phyloP scores from a whole-genome alignment of 441 rosid species.

The Monsonia emarginata region DNA sequence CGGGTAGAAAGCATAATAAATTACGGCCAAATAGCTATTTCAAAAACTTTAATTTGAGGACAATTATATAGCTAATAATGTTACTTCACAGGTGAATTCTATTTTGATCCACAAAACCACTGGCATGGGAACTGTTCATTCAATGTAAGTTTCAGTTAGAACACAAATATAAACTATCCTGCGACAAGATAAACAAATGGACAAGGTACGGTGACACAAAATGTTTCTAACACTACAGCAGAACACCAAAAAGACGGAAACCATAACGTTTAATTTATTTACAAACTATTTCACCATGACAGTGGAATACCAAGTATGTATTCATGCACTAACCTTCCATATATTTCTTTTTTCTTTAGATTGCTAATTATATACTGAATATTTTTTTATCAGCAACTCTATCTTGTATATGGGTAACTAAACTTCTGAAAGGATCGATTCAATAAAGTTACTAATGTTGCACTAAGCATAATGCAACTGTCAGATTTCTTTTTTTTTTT shows the following conservation, averaged over 20 bases:
- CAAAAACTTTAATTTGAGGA: not conserved
- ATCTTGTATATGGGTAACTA: not conserved
- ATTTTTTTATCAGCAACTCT: no score
- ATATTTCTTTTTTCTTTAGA: not conserved
- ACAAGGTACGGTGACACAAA: not conserved
- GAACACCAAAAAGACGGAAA: not conserved
- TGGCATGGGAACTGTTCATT: not conserved
- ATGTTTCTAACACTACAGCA: not conserved
- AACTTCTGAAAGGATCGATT: not conserved
- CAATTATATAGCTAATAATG: not conserved
- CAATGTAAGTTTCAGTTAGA: not conserved
- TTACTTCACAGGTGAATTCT: not conserved
- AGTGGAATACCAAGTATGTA: not conserved
- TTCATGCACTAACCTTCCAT: not conserved
- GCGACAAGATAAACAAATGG: not conserved
- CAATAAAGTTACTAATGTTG: not conserved
- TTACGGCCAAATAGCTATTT: no score
- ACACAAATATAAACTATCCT: not conserved
- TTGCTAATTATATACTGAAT: no score
- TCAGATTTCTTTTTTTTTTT: no score
- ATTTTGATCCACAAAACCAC: not conserved
- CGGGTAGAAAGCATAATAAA: no score
- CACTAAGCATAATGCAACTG: not conserved
- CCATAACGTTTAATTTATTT: not conserved
- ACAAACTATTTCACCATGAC: not conserved